phyloP scores from a whole-genome alignment of 441 rosid genomes.

The Gossypium lobatum region DNA sequence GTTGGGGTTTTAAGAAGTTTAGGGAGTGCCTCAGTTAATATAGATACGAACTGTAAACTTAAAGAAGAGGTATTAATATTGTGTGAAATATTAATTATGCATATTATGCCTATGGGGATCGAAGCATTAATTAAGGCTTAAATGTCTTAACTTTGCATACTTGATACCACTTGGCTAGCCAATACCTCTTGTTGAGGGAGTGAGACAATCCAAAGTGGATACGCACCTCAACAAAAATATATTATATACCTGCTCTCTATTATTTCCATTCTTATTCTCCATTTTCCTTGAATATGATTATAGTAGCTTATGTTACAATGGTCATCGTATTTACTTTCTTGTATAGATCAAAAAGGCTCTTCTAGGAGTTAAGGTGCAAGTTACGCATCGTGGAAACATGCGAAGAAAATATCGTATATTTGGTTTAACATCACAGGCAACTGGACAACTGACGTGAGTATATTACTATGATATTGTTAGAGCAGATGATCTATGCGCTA shows the following conservation, averaged over 20 bases:
- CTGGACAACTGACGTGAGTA: conserved; percentile 78
- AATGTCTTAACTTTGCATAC: too few relatives aligned
- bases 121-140: too few relatives aligned
- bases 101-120: too few relatives aligned
- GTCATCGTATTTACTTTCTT: background rate
- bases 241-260: background rate
- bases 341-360: background rate
- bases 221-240: too few relatives aligned
- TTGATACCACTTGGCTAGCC: background rate
- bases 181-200: background rate
- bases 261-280: background rate
- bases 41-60: too few relatives aligned
- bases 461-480: background rate
- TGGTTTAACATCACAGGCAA: conserved; percentile 81
- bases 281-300: background rate
- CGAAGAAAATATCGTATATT: conserved; percentile 61
- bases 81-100: too few relatives aligned
- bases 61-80: too few relatives aligned
- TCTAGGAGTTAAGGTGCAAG: background rate
- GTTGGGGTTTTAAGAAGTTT: too few relatives aligned
- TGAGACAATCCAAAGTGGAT: too few relatives aligned
- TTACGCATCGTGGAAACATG: too few relatives aligned
- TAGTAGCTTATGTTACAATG: background rate
- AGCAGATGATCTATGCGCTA: background rate
- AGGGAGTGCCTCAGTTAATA: too few relatives aligned